Percentiles rank a stretch among this genome's conserved stretches.
These are phyloP conservation scores for Blastobotrys arbuscula DNA, from an alignment of 1,139 yeast species.

Conservation along the genomic window DNA sequence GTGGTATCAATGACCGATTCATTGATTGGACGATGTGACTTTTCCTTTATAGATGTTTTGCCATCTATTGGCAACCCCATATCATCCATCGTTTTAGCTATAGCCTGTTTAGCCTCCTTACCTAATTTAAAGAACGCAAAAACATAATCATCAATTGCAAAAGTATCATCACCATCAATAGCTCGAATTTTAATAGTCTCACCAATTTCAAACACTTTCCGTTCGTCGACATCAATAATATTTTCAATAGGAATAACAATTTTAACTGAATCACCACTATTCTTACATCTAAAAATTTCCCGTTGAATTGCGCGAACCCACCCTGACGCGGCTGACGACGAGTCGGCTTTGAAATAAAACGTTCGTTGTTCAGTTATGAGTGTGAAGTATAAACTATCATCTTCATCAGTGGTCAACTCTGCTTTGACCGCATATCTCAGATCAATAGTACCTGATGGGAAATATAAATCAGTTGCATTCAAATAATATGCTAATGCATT, in stretches of 20 bases:
- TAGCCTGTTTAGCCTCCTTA: slow-evolving; percentile 18
- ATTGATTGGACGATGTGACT: not conserved
- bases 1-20: slow-evolving; percentile 8
- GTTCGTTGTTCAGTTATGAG: slow-evolving; percentile 50
- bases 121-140: slow-evolving; percentile 53
- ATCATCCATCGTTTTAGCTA: slow-evolving; percentile 16
- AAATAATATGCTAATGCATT: slow-evolving; percentile 65
- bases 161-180: slow-evolving; percentile 46
- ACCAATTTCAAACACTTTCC: slow-evolving; percentile 46
- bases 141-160: slow-evolving; percentile 59
- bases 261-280: slow-evolving; percentile 66
- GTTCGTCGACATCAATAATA: slow-evolving; percentile 56
- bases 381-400: slow-evolving; percentile 25
- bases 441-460: slow-evolving; percentile 74
- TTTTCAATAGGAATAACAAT: slow-evolving; percentile 70
- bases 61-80: slow-evolving; percentile 17
- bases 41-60: not conserved
- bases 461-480: slow-evolving; percentile 71
- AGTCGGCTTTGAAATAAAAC: slow-evolving; percentile 68
- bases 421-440: slow-evolving; percentile 58
- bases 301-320: slow-evolving; percentile 78
- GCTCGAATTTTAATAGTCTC: slow-evolving; percentile 44
- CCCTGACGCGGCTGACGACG: slow-evolving; percentile 61
- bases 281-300: slow-evolving; percentile 67
- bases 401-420: slow-evolving; percentile 38